These are phyloP conservation scores for Chlorella sp. DNA, from an alignment of 139 green algal genomes.

Conservation along the genomic window DNA sequence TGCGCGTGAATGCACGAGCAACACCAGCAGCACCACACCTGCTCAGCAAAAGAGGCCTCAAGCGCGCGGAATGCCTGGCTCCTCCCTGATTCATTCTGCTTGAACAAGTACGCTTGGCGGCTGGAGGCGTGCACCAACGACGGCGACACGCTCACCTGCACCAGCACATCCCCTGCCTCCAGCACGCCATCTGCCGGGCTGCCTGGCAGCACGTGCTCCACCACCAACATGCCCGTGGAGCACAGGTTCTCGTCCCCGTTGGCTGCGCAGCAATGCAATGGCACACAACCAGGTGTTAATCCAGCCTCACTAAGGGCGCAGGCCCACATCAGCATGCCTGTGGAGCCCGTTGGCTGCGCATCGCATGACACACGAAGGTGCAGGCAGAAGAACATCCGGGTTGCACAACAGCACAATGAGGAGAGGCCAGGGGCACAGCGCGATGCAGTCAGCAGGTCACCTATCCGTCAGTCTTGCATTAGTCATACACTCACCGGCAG, in stretches of 20 bases:
- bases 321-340: no score
- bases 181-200: conserved; percentile 64
- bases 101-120: not conserved
- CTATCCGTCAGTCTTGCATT: not conserved
- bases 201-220: conserved; percentile 73
- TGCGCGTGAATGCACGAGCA: no score
- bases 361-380: not conserved
- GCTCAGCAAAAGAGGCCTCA: no score
- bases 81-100: not conserved
- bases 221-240: conserved; percentile 82
- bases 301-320: no score
- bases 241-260: not conserved
- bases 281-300: not conserved
- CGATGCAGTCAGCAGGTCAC: not conserved
- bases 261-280: not conserved
- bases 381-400: not conserved
- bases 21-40: no score
- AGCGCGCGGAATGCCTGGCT: no score
- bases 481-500: conserved; percentile 19
- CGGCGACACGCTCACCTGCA: conserved; percentile 37
- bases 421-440: not conserved
- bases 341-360: no score
- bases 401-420: no score
- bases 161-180: conserved; percentile 83
- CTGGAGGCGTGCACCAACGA: not conserved